phyloP scores from a whole-genome alignment of 257 asterid genomes.

The Schizonepeta tenuifolia region DNA sequence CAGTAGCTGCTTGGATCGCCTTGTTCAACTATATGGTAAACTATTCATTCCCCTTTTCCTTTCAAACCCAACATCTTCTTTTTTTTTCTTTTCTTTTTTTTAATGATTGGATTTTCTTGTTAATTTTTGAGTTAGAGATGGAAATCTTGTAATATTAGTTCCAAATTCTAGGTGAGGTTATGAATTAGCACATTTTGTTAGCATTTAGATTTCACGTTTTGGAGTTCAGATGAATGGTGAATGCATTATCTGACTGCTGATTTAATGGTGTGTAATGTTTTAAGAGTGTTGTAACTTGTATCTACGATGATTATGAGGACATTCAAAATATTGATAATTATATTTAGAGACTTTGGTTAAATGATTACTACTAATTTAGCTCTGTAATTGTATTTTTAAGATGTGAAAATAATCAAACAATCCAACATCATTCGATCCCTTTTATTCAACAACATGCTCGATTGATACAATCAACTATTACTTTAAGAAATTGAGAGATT shows the following conservation, averaged over 20 bases:
- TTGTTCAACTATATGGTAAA: constrained; percentile 76
- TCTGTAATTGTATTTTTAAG: neutral
- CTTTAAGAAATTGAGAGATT: neutral
- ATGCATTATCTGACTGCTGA: neutral
- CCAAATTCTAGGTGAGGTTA: neutral
- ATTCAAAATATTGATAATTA: neutral
- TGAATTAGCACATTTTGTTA: neutral
- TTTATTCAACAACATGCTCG: too few species aligned
- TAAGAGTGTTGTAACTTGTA: neutral
- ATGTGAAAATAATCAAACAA: neutral
- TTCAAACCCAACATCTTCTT: constrained; percentile 23
- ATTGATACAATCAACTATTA: neutral
- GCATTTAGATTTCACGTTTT: neutral
- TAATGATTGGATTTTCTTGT: neutral
- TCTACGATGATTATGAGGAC: neutral
- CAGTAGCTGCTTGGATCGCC: constrained; percentile 65
- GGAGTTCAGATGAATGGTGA: constrained; percentile 22
- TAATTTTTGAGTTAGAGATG: neutral
- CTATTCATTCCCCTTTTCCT: constrained; percentile 13
- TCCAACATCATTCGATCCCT: neutral
- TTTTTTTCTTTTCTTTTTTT: neutral
- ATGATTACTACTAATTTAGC: neutral
- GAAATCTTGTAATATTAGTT: constrained; percentile 1
- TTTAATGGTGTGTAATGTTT: neutral
- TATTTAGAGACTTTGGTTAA: neutral